Percentiles rank a stretch among this genome's conserved stretches.
Conservation (phyloP, 345 rosid genomes). For the Populus deltoides region DNA sequence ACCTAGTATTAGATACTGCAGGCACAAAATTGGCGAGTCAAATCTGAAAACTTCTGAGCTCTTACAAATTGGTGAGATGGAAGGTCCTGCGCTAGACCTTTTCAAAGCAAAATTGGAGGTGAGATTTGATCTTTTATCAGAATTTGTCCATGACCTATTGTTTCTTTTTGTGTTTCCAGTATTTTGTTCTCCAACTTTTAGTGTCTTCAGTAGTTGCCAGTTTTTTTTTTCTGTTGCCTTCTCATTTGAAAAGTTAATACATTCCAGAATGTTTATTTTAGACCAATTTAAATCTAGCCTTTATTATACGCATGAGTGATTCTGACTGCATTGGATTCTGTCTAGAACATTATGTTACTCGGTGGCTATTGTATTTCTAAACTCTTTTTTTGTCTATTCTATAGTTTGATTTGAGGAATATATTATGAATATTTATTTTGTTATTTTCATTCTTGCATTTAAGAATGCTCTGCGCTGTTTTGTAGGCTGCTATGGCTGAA, state of each 20-base stretch:
- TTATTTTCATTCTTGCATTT: neutral
- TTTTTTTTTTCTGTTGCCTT: neutral
- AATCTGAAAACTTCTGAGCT: constrained; percentile 87
- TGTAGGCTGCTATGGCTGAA: constrained; percentile 94
- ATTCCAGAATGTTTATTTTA: neutral
- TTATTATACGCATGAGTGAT: neutral
- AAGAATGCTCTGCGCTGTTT: constrained; percentile 4
- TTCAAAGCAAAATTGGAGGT: constrained; percentile 96
- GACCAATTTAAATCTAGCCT: neutral
- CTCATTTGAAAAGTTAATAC: neutral
- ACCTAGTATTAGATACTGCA: constrained; percentile 87
- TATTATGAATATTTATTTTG: constrained; percentile 9
- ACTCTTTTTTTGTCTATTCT: neutral
- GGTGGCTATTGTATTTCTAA: neutral
- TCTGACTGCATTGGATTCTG: neutral
- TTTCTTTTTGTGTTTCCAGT: no score
- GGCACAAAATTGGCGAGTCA: constrained; percentile 89
- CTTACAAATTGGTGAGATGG: constrained; percentile 90
- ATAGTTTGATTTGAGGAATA: neutral
- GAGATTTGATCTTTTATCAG: constrained; percentile 7
- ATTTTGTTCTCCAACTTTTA: neutral
- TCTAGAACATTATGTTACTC: neutral
- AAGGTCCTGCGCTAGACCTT: constrained; percentile 97
- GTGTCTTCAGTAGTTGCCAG: neutral
- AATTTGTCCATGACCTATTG: neutral